Percentiles rank a stretch among this genome's conserved stretches.
These are phyloP conservation scores for Vitrella brassicaformis DNA, from an alignment of 73 alveolate species.

Conservation along the genomic window DNA sequence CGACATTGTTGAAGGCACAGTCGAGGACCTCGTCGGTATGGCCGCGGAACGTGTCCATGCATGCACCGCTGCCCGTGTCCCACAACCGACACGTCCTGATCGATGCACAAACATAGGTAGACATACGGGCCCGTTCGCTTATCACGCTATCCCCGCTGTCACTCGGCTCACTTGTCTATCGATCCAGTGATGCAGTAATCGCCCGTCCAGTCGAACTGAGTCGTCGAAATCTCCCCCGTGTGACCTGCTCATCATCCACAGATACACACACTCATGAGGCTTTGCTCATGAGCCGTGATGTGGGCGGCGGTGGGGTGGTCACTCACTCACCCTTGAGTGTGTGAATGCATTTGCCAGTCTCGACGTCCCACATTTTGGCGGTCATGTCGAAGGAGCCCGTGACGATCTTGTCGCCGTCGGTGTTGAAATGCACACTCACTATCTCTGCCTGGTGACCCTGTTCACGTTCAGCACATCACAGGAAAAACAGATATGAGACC, in stretches of 20 bases:
- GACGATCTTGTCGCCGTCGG: constrained; percentile 97
- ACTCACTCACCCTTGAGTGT: constrained; percentile 62
- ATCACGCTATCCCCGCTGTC: no score
- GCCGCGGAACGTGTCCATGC: constrained; percentile 89
- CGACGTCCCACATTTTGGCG: constrained; percentile 94
- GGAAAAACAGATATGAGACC: not conserved
- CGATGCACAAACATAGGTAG: not conserved
- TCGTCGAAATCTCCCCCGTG: constrained; percentile 78
- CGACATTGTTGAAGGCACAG: constrained; percentile 85
- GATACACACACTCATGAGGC: not conserved
- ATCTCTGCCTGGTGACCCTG: constrained; percentile 94
- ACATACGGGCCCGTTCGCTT: no score
- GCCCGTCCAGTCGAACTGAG: constrained; percentile 84
- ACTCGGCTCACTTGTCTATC: not conserved
- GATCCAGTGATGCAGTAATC: constrained; percentile 77
- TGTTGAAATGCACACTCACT: constrained; percentile 86
- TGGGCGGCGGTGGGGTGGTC: not conserved
- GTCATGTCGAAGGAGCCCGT: constrained; percentile 97
- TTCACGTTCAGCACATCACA: not conserved
- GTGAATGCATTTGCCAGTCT: constrained; percentile 90
- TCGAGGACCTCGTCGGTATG: constrained; percentile 92
- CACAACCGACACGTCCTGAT: constrained; percentile 80
- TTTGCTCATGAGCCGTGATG: not conserved
- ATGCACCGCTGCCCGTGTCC: constrained; percentile 91
- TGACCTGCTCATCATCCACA: constrained; percentile 63